phyloP scores from a whole-genome alignment of 106 monocot species.

The Allium fistulosum region DNA sequence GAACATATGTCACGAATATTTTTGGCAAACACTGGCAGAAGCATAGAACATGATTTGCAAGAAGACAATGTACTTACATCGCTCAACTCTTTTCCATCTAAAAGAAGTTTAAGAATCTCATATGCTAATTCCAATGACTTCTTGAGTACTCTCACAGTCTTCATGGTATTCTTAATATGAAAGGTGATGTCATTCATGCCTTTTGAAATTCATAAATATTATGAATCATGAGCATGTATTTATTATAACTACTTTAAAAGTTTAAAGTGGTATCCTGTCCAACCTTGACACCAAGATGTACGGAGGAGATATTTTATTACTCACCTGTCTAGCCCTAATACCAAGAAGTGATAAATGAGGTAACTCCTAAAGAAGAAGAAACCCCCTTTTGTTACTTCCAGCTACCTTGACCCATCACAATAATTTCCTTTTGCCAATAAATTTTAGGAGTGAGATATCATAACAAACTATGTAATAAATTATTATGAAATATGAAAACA shows the following conservation, averaged over 20 bases:
- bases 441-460: neutral
- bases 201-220: conserved; percentile 20
- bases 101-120: conserved; percentile 48
- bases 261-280: too few relatives aligned
- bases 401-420: conserved; percentile 70
- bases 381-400: conserved; percentile 71
- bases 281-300: neutral
- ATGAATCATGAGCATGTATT: too few relatives aligned
- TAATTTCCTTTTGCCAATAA: neutral
- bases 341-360: conserved; percentile 98
- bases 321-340: conserved; percentile 87
- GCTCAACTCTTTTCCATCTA: conserved; percentile 44
- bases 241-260: too few relatives aligned
- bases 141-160: conserved; percentile 44
- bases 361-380: conserved; percentile 77
- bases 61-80: conserved; percentile 21
- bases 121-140: conserved; percentile 38
- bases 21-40: neutral
- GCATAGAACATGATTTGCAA: neutral
- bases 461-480: neutral
- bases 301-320: conserved; percentile 12
- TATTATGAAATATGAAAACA: neutral
- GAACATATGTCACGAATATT: neutral
- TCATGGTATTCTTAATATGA: conserved; percentile 44
- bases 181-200: conserved; percentile 37